Conservation (phyloP, 208 protist genomes). For the Endotrypanum monterogeii region DNA sequence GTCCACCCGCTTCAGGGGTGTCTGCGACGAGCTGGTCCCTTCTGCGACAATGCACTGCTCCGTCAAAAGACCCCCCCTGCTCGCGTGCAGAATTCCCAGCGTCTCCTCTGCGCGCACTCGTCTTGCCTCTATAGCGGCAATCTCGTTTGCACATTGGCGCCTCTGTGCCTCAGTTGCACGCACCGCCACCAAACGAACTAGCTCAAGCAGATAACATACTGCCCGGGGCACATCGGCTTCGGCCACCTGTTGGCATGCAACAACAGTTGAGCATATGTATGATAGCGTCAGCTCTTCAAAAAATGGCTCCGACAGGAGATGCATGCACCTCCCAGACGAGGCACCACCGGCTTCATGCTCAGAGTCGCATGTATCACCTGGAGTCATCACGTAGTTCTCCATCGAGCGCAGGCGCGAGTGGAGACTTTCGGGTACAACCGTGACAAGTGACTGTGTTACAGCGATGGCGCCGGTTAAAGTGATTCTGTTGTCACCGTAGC, state of each 20-base stretch:
- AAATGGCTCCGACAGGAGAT: neutral
- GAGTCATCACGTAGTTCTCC: neutral
- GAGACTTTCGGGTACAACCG: neutral
- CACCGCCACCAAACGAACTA: slow-evolving; percentile 26
- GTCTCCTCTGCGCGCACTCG: slow-evolving; percentile 17
- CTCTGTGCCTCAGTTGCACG: neutral
- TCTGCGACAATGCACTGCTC: slow-evolving; percentile 27
- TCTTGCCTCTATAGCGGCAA: slow-evolving; percentile 13
- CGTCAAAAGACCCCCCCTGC: slow-evolving; percentile 27
- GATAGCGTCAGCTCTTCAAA: neutral
- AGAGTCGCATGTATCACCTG: neutral
- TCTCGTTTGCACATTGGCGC: slow-evolving; percentile 4
- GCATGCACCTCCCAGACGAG: neutral
- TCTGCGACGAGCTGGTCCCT: neutral
- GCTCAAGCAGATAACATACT: slow-evolving; percentile 25
- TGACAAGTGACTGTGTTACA: neutral
- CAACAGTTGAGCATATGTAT: neutral
- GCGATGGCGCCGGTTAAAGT: neutral
- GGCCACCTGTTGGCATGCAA: neutral
- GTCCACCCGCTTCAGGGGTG: neutral
- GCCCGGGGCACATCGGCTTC: neutral
- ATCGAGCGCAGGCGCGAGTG: neutral
- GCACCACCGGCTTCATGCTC: neutral
- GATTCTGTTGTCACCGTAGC: neutral
- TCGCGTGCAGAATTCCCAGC: slow-evolving; percentile 23